These are phyloP conservation scores for Cyclocybe cylindracea DNA, from an alignment of 768 basidiomycete species.

Conservation along the genomic window DNA sequence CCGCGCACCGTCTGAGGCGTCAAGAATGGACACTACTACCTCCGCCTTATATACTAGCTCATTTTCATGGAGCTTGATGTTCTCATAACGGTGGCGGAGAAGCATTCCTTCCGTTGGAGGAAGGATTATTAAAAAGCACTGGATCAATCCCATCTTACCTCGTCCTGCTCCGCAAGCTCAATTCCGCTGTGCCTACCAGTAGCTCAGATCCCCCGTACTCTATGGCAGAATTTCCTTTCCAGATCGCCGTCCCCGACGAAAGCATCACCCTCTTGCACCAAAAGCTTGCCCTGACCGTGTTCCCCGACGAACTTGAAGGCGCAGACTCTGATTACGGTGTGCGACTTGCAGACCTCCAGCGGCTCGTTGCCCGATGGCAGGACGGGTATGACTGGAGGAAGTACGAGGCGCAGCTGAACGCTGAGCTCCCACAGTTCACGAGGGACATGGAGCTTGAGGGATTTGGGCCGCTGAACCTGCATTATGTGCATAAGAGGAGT, in stretches of 20 bases:
- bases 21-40: too few species aligned
- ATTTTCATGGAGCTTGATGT: too few species aligned
- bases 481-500: conserved; percentile 60
- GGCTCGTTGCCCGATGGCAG: conserved; percentile 50
- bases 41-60: too few species aligned
- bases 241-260: conserved; percentile 42
- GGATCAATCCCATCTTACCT: too few species aligned
- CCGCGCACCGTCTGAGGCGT: too few species aligned
- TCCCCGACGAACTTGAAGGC: conserved; percentile 58
- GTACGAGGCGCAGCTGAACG: conserved; percentile 49
- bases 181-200: too few species aligned
- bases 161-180: too few species aligned
- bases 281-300: conserved; percentile 46
- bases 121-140: too few species aligned
- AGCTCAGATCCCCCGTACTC: too few species aligned
- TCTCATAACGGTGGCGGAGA: too few species aligned
- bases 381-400: conserved; percentile 55
- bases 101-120: too few species aligned
- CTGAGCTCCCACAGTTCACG: conserved; percentile 54
- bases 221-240: conserved; percentile 32
- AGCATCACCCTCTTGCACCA: conserved; percentile 37
- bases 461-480: conserved; percentile 44
- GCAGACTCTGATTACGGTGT: conserved; percentile 52
- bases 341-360: conserved; percentile 47
- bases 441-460: conserved; percentile 46